These are phyloP conservation scores for Phialophora chinensis DNA, from an alignment of 2,329 filamentous ascomycete genomes.

Conservation along the genomic window DNA sequence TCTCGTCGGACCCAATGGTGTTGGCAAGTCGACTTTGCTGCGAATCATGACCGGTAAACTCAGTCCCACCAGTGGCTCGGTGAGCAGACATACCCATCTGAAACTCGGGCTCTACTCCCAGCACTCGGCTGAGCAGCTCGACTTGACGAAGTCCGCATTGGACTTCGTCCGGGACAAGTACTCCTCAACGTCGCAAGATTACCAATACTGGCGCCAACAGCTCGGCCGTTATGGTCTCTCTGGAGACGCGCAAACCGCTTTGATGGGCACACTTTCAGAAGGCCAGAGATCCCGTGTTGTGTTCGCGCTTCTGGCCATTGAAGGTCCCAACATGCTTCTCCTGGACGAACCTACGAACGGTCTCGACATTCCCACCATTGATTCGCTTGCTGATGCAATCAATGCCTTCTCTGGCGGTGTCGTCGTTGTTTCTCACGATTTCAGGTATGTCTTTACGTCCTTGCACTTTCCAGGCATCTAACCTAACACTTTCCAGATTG, in stretches of 20 bases:
- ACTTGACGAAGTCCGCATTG: conserved; percentile 94
- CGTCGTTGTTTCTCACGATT: conserved; percentile 97
- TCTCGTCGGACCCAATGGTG: conserved; percentile 97
- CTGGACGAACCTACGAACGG: conserved; percentile 99
- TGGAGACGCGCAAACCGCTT: conserved; percentile 90
- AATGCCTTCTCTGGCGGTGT: conserved; percentile 96
- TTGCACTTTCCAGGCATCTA: conserved; percentile 4
- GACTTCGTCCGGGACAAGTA: conserved; percentile 99
- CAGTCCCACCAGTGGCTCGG: conserved; percentile 76
- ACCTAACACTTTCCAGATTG: conserved; percentile 63
- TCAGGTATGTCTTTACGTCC: conserved; percentile 70
- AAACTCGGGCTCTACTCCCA: conserved; percentile 98
- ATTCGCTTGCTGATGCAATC: conserved; percentile 96
- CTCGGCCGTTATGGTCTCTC: conserved; percentile 92
- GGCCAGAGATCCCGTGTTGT: conserved; percentile 98
- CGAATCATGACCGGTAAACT: conserved; percentile 96
- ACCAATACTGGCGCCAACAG: conserved; percentile 99
- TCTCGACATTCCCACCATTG: conserved; percentile 97
- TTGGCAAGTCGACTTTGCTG: conserved; percentile 95
- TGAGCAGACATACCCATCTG: conserved; percentile 94
- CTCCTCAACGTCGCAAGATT: conserved; percentile 85
- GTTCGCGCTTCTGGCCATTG: conserved; percentile 93
- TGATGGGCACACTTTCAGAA: conserved; percentile 97
- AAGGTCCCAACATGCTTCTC: conserved; percentile 94
- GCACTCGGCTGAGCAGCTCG: conserved; percentile 97